Evolutionary conservation across 2,329 filamentous ascomycete genomes (phyloP).

Genomic region (Ophiostoma pallidulum): DNA sequence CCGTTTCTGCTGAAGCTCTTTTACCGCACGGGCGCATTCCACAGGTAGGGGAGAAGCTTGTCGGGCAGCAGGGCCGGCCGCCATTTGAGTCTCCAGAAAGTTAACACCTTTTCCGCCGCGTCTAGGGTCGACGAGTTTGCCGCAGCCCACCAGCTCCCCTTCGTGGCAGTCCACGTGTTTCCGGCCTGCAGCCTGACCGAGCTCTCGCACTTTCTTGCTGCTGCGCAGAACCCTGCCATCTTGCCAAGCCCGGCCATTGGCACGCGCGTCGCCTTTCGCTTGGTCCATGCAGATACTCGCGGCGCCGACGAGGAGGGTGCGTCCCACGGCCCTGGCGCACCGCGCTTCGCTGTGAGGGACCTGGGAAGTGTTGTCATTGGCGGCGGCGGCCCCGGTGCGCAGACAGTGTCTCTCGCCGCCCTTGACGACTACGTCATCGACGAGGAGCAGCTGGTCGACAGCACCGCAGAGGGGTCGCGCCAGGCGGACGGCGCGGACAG

Average conservation of each 20-base stretch:
- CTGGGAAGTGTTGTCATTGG: constrained; percentile 75
- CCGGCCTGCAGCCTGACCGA: constrained; percentile 70
- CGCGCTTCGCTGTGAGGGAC: constrained; percentile 65
- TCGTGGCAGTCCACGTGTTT: constrained; percentile 81
- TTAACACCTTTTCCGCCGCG: background rate
- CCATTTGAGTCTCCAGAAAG: background rate
- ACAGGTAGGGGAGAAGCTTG: constrained; percentile 42
- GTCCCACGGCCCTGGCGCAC: constrained; percentile 23
- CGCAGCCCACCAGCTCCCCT: constrained; percentile 48
- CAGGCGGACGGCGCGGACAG: constrained; percentile 11
- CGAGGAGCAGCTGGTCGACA: constrained; percentile 17
- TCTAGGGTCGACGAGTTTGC: constrained; percentile 63
- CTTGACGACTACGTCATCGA: constrained; percentile 27
- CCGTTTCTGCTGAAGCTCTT: constrained; percentile 83
- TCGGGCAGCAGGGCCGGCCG: background rate
- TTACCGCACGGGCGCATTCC: constrained; percentile 65
- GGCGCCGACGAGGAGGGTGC: constrained; percentile 16
- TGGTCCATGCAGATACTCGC: constrained; percentile 70
- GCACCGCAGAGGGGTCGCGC: constrained; percentile 11
- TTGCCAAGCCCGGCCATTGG: constrained; percentile 68
- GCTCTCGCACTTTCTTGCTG: constrained; percentile 66
- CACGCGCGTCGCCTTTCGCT: constrained; percentile 76
- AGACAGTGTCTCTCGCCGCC: constrained; percentile 21
- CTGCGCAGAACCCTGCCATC: constrained; percentile 41
- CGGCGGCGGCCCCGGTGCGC: constrained; percentile 36